Percentiles rank a stretch among this genome's conserved stretches.
These are phyloP conservation scores for Aspergillus haitiensis DNA, from an alignment of 495 filamentous ascomycete species.

Conservation along the genomic window DNA sequence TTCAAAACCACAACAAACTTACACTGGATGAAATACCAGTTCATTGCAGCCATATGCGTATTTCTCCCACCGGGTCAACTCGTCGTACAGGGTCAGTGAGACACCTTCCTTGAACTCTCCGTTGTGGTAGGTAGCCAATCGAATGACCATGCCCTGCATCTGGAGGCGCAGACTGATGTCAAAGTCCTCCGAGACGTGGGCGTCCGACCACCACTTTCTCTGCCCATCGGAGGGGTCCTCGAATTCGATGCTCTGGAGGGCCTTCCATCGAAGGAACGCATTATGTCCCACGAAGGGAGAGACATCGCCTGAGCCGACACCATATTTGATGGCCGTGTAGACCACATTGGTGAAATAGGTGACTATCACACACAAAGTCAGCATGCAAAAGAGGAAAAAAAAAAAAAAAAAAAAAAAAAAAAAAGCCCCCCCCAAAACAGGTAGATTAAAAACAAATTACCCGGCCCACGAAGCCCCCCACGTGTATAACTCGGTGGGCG, in stretches of 20 bases:
- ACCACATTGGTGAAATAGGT: constrained; percentile 12
- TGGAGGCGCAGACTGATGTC: constrained; percentile 10
- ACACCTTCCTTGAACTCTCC: constrained; percentile 10
- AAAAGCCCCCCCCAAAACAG: too few species aligned
- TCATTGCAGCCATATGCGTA: constrained; percentile 8
- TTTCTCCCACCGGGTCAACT: constrained; percentile 8
- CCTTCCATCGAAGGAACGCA: constrained; percentile 7
- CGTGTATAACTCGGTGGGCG: too few species aligned
- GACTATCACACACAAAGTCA: too few species aligned
- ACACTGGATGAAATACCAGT: constrained; percentile 8
- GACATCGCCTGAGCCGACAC: constrained; percentile 10
- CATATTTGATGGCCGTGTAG: constrained; percentile 11
- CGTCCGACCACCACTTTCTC: constrained; percentile 10
- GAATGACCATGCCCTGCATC: constrained; percentile 8
- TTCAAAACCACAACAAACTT: too few species aligned
- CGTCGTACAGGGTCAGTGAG: constrained; percentile 10
- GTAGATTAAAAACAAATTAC: too few species aligned
- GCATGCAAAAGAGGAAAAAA: too few species aligned
- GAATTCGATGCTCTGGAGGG: constrained; percentile 7
- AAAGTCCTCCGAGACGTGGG: constrained; percentile 9
- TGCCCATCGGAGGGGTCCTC: constrained; percentile 5
- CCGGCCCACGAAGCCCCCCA: too few species aligned
- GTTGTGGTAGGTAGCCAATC: constrained; percentile 8
- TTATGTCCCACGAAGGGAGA: constrained; percentile 10
- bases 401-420: too few species aligned